phyloP scores from a whole-genome alignment of 495 filamentous ascomycete species.

The Physcia stellaris region DNA sequence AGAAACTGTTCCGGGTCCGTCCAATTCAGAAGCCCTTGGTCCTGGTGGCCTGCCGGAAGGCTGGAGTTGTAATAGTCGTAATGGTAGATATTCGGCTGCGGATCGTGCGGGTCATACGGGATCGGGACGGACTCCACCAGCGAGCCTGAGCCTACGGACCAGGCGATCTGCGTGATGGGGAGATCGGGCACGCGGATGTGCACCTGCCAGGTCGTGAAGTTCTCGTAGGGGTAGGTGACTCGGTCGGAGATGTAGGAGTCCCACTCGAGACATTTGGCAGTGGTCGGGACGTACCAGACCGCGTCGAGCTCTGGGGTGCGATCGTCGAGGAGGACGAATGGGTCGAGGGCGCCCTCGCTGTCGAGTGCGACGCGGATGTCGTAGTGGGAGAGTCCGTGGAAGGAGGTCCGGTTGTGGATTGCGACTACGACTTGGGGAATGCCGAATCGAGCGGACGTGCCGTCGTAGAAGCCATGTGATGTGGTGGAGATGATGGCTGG shows the following conservation, averaged over 20 bases:
- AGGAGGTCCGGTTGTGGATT: constrained; percentile 3
- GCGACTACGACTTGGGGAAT: not conserved
- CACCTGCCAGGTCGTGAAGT: constrained; percentile 6
- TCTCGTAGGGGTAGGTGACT: constrained; percentile 2
- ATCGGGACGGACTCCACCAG: not conserved
- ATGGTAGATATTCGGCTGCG: not conserved
- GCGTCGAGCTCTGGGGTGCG: not conserved
- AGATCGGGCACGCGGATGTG: constrained; percentile 1
- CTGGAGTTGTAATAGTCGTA: no score
- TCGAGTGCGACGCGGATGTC: constrained; percentile 4
- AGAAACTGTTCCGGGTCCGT: not conserved
- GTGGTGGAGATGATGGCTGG: not conserved
- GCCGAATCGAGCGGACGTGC: constrained; percentile 3
- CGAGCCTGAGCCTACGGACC: not conserved
- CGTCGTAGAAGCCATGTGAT: constrained; percentile 6
- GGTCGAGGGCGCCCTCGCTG: constrained; percentile 1
- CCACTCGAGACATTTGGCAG: not conserved
- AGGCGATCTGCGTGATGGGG: not conserved
- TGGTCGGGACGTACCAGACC: not conserved
- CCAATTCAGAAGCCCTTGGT: no score
- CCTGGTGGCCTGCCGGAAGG: no score
- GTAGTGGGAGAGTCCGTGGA: constrained; percentile 5
- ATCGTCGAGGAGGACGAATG: constrained; percentile 4
- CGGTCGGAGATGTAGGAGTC: not conserved
- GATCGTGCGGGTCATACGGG: constrained; percentile 7